A percentile compares a stretch with the other conserved stretches of the same genome.
Evolutionary conservation across 345 rosid species (phyloP).

Genomic region (Hirschfeldia incana): DNA sequence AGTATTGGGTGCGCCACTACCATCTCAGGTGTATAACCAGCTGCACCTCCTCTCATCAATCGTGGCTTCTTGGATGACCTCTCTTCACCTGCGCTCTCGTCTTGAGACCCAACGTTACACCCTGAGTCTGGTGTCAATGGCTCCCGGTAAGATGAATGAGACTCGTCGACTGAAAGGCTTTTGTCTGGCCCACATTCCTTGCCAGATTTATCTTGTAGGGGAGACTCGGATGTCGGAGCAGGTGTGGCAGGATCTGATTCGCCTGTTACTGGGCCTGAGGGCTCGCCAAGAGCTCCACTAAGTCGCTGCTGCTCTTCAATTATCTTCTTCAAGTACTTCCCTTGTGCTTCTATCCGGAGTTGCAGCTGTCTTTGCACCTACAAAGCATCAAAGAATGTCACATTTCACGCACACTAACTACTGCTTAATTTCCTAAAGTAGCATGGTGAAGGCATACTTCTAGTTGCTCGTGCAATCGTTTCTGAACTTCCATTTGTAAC

Average conservation of each 20-base stretch:
- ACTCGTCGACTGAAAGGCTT: conserved; percentile 82
- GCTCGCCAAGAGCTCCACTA: conserved; percentile 67
- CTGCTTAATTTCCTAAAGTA: no score
- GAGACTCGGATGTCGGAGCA: conserved; percentile 79
- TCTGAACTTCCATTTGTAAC: conserved; percentile 98
- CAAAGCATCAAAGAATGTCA: conserved; percentile 24
- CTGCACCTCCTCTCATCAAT: conserved; percentile 42
- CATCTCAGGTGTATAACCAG: conserved; percentile 52
- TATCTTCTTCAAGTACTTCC: conserved; percentile 95
- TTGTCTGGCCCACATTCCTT: conserved; percentile 63
- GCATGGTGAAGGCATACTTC: conserved; percentile 66
- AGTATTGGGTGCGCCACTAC: conserved; percentile 64
- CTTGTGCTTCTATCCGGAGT: conserved; percentile 95
- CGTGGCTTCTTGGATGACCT: conserved; percentile 73
- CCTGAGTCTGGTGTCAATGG: conserved; percentile 90
- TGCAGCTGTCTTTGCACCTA: conserved; percentile 99
- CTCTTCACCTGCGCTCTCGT: conserved; percentile 59
- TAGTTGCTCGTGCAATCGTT: conserved; percentile 92
- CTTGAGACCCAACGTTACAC: conserved; percentile 58
- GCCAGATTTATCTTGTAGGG: conserved; percentile 62
- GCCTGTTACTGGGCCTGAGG: conserved; percentile 60
- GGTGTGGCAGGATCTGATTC: conserved; percentile 90
- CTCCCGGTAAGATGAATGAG: conserved; percentile 79
- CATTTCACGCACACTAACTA: no score
- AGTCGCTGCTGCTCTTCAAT: conserved; percentile 96